phyloP scores from a whole-genome alignment of 352 stramenopile species.

The Phytophthora sojae region DNA sequence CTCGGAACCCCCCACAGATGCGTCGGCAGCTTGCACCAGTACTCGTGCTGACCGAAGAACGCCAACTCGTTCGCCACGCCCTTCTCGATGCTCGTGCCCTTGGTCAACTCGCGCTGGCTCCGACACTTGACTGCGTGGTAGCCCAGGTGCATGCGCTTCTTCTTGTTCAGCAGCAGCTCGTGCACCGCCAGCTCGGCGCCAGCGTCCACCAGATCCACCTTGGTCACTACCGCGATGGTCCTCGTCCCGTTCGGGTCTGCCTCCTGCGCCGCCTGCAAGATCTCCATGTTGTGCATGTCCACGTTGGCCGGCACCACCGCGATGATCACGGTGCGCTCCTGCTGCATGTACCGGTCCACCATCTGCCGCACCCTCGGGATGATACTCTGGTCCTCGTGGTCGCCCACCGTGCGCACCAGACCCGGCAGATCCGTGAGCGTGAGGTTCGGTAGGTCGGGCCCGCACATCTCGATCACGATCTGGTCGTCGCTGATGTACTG shows the following conservation, averaged over 20 bases:
- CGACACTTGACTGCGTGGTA: constrained; percentile 92
- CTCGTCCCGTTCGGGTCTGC: constrained; percentile 71
- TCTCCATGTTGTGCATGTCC: constrained; percentile 89
- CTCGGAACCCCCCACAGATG: too few relatives aligned
- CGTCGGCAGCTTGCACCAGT: too few relatives aligned
- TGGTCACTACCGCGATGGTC: constrained; percentile 90
- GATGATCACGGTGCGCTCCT: constrained; percentile 87
- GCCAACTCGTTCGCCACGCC: constrained; percentile 55
- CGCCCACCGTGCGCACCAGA: constrained; percentile 72
- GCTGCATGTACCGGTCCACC: constrained; percentile 75
- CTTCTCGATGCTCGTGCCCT: constrained; percentile 62
- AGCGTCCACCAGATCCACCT: constrained; percentile 89
- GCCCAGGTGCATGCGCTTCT: constrained; percentile 67
- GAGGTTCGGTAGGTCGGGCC: constrained; percentile 72
- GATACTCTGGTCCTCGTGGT: constrained; percentile 70
- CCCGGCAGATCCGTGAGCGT: constrained; percentile 86
- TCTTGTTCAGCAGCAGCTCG: constrained; percentile 80
- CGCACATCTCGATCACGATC: constrained; percentile 78
- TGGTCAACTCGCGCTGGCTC: constrained; percentile 72
- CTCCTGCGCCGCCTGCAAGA: constrained; percentile 71
- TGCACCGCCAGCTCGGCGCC: constrained; percentile 75
- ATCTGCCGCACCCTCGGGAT: constrained; percentile 76
- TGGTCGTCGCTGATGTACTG: constrained; percentile 80
- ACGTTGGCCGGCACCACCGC: constrained; percentile 86
- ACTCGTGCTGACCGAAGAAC: constrained; percentile 65